phyloP scores from a whole-genome alignment of 2,329 filamentous ascomycete genomes.

The Aspergillus tanneri region DNA sequence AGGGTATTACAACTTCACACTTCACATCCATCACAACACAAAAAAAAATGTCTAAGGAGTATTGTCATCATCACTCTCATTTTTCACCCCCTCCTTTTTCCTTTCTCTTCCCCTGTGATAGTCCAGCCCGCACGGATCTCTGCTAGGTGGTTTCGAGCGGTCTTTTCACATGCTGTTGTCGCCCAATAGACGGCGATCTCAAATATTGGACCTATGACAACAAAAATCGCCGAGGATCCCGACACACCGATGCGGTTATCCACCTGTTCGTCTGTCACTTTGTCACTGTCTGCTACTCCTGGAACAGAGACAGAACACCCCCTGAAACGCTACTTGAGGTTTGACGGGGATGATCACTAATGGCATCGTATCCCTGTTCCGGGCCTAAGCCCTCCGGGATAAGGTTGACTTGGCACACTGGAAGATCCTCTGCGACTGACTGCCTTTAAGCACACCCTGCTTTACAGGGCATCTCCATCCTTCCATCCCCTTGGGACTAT shows the following conservation, averaged over 20 bases:
- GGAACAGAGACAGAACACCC: neutral
- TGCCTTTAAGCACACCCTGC: neutral
- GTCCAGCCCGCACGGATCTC: slow-evolving; percentile 20
- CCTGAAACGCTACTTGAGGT: slow-evolving; percentile 4
- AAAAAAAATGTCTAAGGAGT: no score
- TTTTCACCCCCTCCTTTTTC: neutral
- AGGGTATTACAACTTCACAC: neutral
- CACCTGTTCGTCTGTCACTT: neutral
- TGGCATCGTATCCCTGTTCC: slow-evolving; percentile 9
- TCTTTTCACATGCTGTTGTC: slow-evolving; percentile 27
- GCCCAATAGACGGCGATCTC: slow-evolving; percentile 17
- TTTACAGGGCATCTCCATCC: neutral
- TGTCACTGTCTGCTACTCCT: neutral
- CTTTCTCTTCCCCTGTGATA: slow-evolving; percentile 10
- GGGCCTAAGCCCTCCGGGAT: no score
- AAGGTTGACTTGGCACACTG: slow-evolving; percentile 10
- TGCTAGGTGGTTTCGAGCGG: slow-evolving; percentile 19
- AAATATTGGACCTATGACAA: slow-evolving; percentile 25
- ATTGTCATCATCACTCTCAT: neutral
- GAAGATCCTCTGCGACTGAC: slow-evolving; percentile 2
- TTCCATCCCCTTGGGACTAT: slow-evolving; percentile 3
- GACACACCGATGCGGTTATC: neutral
- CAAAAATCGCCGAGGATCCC: slow-evolving; percentile 11
- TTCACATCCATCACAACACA: neutral
- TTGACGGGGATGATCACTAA: slow-evolving; percentile 2